Evolutionary conservation across 2,329 filamentous ascomycete species (phyloP).

Genomic region (Xylaria sp.): DNA sequence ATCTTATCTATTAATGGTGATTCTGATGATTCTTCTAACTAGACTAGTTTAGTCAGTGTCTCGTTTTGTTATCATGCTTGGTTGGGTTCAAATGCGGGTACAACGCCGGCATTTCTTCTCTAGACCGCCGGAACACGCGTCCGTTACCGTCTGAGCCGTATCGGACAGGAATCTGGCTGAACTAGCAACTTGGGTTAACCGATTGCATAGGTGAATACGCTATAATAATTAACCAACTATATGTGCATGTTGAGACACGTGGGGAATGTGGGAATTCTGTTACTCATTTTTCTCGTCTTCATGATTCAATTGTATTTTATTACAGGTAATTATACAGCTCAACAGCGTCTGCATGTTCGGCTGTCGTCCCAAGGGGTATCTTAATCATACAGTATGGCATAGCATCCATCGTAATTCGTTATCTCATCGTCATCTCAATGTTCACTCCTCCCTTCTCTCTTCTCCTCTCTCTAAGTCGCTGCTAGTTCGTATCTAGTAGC

Average conservation of each 20-base stretch:
- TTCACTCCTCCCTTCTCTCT: background rate
- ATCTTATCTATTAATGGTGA: too few relatives aligned
- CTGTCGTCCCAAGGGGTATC: conserved; percentile 24
- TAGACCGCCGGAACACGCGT: conserved; percentile 29
- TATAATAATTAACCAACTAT: background rate
- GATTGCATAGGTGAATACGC: too few relatives aligned
- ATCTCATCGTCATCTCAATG: background rate
- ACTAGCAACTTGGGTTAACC: background rate
- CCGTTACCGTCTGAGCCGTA: conserved; percentile 21
- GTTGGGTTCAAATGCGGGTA: background rate
- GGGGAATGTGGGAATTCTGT: conserved; percentile 1
- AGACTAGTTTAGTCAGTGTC: too few relatives aligned
- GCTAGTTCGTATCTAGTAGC: conserved; percentile 29
- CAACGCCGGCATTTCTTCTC: conserved; percentile 3
- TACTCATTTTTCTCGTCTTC: background rate
- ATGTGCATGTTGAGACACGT: background rate
- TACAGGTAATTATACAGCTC: conserved; percentile 6
- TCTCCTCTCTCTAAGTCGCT: background rate
- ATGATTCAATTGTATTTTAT: background rate
- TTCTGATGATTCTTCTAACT: too few relatives aligned
- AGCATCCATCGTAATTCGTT: conserved; percentile 12
- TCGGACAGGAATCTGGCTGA: background rate
- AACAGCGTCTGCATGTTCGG: background rate
- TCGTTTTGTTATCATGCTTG: background rate
- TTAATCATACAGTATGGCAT: conserved; percentile 23